Conservation (phyloP, 345 rosid genomes). For the Garcia nutans region DNA sequence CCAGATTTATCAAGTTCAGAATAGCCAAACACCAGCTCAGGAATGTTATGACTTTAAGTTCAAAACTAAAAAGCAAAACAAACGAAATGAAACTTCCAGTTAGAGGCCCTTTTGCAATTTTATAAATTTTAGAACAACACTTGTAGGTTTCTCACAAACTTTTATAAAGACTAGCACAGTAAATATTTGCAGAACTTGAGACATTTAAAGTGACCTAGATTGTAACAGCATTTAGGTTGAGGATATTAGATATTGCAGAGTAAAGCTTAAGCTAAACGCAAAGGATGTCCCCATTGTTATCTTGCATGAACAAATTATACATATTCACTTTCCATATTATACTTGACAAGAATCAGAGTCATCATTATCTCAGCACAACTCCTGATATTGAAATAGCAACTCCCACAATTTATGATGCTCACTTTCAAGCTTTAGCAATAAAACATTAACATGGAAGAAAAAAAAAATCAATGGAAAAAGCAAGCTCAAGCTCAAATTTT, state of each 20-base stretch:
- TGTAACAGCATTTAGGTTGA: background rate
- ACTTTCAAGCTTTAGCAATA: background rate
- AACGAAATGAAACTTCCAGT: background rate
- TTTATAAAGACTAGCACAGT: too few species aligned
- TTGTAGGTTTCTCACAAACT: too few species aligned
- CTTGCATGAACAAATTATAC: too few species aligned
- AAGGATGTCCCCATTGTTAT: background rate
- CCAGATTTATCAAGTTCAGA: background rate
- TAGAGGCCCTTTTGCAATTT: background rate
- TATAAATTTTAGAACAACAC: too few species aligned
- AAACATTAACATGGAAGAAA: background rate
- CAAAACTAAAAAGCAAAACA: background rate
- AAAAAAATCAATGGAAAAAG: background rate
- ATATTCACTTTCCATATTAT: background rate
- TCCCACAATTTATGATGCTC: conserved; percentile 3
- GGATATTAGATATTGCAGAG: background rate
- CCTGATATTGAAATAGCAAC: background rate
- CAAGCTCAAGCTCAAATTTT: background rate
- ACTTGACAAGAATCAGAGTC: background rate
- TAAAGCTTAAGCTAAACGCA: background rate
- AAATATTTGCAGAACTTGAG: too few species aligned
- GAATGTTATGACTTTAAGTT: too few species aligned
- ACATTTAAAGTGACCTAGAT: background rate
- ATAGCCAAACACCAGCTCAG: background rate
- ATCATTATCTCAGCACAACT: background rate